Base-by-base conservation (phyloP, 371 early-diverging fungal genomes). In the Apophysomyces variabilis region DNA sequence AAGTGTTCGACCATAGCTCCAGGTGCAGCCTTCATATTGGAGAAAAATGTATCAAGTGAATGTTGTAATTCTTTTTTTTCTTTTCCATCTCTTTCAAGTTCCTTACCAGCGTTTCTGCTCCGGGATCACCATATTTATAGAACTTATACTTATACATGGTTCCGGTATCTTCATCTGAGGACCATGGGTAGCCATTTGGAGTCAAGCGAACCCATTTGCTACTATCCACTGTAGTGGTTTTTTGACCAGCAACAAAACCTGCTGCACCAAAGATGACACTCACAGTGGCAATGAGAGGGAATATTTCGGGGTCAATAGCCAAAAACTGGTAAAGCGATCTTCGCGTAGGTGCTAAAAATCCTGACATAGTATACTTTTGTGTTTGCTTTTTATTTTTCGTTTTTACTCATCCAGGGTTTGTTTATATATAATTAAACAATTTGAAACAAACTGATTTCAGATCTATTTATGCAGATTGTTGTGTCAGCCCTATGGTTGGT, bases 251-350 rank as follows among this genome's bases (percentile, higher is more conserved):
- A 58, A 68, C 58, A 39, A 65, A 72, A 6, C 72, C 72, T 12
- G 65, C 68, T 36, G 45, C 32, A 16, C 56, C 64, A 38, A 39
- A 41, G 3, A 54, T 65, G 18, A 41, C 35, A 1, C 35, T 26
- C n/a, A 72, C 54, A 7, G 64, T 47, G 7, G 64, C 68, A 3
- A 72, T 14, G 21, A 72, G 36, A 13, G 68, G 68, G 60, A 61
- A 67, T 47, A 68, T 68, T 68, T 72, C 72, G 14, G 68, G 60
- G 41, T 72, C 72, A 26, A 68, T 39, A 3, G 68, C 63, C 7
- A 72, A 38, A 45, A 67, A 68, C 11, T 60, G 65, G 46, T 35
- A 47, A 11, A 67, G 13, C 13, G 46, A 36, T 37, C 67, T 62
- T 67, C 50, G 44, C 4, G 61, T 32, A 58, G 66, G 65, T 12